Base-by-base conservation (phyloP, 495 filamentous ascomycete genomes). In the Xylaria acuta region DNA sequence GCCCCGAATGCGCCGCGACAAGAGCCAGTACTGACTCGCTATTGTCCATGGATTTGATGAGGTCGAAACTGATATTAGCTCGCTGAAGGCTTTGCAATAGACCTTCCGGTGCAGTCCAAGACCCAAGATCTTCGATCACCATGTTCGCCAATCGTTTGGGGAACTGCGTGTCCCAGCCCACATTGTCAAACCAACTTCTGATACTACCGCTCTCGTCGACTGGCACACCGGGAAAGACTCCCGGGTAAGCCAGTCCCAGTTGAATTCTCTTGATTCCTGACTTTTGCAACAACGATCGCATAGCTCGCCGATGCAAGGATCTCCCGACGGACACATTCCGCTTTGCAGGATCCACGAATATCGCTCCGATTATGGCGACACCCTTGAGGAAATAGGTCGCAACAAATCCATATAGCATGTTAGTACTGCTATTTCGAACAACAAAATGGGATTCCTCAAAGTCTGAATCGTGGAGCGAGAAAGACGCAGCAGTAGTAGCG, bases 351-450 rank as follows among this genome's bases (percentile, higher is more conserved):
- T 97, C 94, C 43, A 97, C 94, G 60, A 97, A 92, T 62, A 97
- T 81, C 41, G 92, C 90, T 18, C 91, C 93, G 68, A 97, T 89
- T n/a, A 92, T 91, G 16, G 92, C 94, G 3, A 90, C 91, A 1
- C 88, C 87, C 56, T 88, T 88, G 80, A 91, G 90, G 80, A 87
- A 93, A 77, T 96, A 97, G 12, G 94, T 97, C 0, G 93, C 90
- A 78, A 92, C 94, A 80, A 97, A 97, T 30, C 94, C 94, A 79
- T 95, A 97, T 11, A 97, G 82, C 0, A 92, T 92, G 59, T 92
- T 90, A 1, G 94, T 97, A 79, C 90, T 94, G 82, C 92, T 95
- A 81, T 97, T 97, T 9, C 94, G 92, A 58, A 97, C 94, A 25
- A 97, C 93, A 78, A 93, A 97, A 76, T 97, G 94, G 12, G 91